Percentiles rank a stretch among this genome's conserved stretches.
phyloP scores from a whole-genome alignment of 345 rosid genomes.

The Cardamine occulta region DNA sequence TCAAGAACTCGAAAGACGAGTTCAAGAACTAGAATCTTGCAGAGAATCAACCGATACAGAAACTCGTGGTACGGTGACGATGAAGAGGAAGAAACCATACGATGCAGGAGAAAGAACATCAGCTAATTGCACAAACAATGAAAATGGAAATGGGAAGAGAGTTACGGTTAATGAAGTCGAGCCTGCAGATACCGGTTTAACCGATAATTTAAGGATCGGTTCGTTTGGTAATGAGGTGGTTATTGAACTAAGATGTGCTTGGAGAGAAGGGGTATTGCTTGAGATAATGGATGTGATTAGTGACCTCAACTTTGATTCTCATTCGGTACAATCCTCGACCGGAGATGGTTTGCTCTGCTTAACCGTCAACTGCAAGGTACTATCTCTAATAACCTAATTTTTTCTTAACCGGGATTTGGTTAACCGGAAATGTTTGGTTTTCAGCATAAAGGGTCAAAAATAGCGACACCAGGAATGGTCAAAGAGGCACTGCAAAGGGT shows the following conservation, averaged over 20 bases:
- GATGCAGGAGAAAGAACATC: constrained; percentile 65
- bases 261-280: constrained; percentile 82
- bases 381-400: background rate
- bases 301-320: constrained; percentile 69
- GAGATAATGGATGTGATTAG: constrained; percentile 74
- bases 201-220: constrained; percentile 49
- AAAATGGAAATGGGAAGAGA: constrained; percentile 21
- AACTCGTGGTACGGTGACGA: constrained; percentile 43
- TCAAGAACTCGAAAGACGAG: constrained; percentile 67
- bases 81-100: constrained; percentile 48
- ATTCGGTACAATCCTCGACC: constrained; percentile 75
- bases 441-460: constrained; percentile 63
- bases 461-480: constrained; percentile 54
- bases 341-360: constrained; percentile 62
- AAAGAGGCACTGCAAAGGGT: constrained; percentile 64
- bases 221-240: constrained; percentile 56
- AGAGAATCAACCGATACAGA: constrained; percentile 54
- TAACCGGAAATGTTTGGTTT: constrained; percentile 41
- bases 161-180: constrained; percentile 44
- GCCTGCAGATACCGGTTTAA: constrained; percentile 46
- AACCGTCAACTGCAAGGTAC: constrained; percentile 74
- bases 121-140: constrained; percentile 56
- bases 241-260: constrained; percentile 69
- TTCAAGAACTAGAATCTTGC: constrained; percentile 80
- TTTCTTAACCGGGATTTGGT: constrained; percentile 15